Evolutionary conservation across 805 yeast species (phyloP).

Genomic region (Candida qinlingensis): DNA sequence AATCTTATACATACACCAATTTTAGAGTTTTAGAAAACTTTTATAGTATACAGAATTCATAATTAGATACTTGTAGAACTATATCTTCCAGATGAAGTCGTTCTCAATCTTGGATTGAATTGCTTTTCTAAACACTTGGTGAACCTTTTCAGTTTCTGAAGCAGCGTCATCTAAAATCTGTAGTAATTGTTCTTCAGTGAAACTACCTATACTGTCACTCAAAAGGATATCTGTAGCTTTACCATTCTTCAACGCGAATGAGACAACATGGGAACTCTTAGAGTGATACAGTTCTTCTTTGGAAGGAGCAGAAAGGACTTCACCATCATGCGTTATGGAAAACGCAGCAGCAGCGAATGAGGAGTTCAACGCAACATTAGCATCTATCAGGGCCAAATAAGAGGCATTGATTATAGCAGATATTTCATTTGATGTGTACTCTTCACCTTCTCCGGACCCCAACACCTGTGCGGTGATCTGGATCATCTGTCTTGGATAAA

Average conservation of each 20-base stretch:
- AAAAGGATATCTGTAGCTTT: conserved; percentile 52
- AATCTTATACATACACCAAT: neutral
- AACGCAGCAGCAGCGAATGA: conserved; percentile 56
- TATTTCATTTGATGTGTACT: conserved; percentile 23
- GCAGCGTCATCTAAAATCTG: conserved; percentile 49
- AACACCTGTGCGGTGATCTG: conserved; percentile 65
- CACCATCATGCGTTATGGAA: conserved; percentile 30
- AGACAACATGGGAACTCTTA: conserved; percentile 60
- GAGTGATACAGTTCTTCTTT: conserved; percentile 37
- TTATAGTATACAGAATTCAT: too few relatives aligned
- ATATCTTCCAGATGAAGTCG: conserved; percentile 57
- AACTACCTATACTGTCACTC: conserved; percentile 69
- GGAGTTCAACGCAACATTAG: conserved; percentile 65
- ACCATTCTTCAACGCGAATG: conserved; percentile 48
- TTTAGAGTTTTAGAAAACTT: neutral
- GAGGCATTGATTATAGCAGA: conserved; percentile 53
- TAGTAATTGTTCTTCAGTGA: conserved; percentile 51
- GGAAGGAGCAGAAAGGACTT: conserved; percentile 40
- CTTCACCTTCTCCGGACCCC: conserved; percentile 42
- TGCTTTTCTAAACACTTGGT: conserved; percentile 41
- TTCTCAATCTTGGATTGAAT: conserved; percentile 42
- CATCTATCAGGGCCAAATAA: conserved; percentile 71
- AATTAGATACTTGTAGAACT: neutral
- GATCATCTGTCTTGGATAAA: conserved; percentile 75
- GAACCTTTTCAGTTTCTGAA: conserved; percentile 38